Evolutionary conservation across 1,284 basidiomycete genomes (phyloP).

Genomic region (Athelia psychrophila): DNA sequence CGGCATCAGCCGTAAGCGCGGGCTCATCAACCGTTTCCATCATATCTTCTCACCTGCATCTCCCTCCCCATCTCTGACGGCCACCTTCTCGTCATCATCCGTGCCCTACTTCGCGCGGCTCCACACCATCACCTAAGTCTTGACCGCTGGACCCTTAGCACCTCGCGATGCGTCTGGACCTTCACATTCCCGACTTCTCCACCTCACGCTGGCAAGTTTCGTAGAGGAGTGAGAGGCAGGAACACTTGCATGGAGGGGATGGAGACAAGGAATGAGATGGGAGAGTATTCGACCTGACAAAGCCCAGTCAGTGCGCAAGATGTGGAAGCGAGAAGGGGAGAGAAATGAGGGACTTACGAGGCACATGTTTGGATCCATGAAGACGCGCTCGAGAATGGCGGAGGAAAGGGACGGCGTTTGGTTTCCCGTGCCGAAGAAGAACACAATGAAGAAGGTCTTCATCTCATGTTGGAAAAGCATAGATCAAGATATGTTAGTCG

Average conservation of each 20-base stretch:
- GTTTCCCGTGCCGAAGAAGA: background rate
- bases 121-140: background rate
- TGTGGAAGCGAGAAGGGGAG: background rate
- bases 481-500: too few species aligned
- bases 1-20: background rate
- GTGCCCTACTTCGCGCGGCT: background rate
- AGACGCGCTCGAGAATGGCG: background rate
- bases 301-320: background rate
- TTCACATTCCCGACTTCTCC: background rate
- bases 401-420: background rate
- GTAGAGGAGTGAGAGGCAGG: background rate
- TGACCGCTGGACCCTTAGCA: background rate
- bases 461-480: too few species aligned
- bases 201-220: background rate
- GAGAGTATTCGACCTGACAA: background rate
- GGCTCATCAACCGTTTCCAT: constrained; percentile 37
- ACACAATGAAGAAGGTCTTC: background rate
- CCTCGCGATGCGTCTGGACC: background rate
- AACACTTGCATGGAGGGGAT: background rate
- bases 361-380: background rate
- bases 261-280: background rate
- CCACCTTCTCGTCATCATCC: background rate
- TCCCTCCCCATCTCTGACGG: too few species aligned
- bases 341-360: constrained; percentile 11
- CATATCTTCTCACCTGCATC: constrained; percentile 9